These are phyloP conservation scores for Pseudotsuga menziesii DNA, from an alignment of 75 land plant genomes.

Conservation along the genomic window DNA sequence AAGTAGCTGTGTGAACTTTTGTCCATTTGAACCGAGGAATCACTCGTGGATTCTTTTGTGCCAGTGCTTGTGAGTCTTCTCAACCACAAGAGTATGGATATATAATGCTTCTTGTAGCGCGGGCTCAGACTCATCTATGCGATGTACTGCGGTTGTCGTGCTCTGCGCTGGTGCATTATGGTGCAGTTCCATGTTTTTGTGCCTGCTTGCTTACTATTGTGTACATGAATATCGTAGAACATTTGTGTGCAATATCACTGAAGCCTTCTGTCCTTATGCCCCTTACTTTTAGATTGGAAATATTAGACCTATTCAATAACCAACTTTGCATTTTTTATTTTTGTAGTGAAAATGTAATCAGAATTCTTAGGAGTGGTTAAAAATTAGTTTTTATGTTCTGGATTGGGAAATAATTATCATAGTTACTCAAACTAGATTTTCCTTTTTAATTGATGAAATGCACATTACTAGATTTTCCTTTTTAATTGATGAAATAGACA, in stretches of 20 bases:
- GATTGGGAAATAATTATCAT: too few relatives aligned
- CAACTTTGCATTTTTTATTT: background rate
- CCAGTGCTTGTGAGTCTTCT: conserved; percentile 89
- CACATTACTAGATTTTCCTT: too few relatives aligned
- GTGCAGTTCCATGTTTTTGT: conserved; percentile 86
- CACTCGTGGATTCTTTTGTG: conserved; percentile 90
- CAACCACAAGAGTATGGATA: conserved; percentile 90
- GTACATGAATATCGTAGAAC: conserved; percentile 98
- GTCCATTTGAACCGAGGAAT: conserved; percentile 94
- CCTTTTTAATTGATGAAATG: too few relatives aligned
- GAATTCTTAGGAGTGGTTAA: background rate
- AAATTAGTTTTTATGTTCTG: background rate
- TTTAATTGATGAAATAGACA: too few relatives aligned
- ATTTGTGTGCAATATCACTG: conserved; percentile 31
- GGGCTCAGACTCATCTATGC: conserved; percentile 91
- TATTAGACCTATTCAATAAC: background rate
- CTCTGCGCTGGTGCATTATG: conserved; percentile 94
- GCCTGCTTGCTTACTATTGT: conserved; percentile 92
- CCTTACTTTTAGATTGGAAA: background rate
- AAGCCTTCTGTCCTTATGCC: background rate
- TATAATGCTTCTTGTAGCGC: conserved; percentile 91
- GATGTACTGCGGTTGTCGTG: conserved; percentile 95
- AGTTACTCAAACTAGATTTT: too few relatives aligned
- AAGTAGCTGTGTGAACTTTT: conserved; percentile 95
- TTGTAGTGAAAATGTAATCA: background rate